Percentiles rank a stretch among this genome's conserved stretches.
Conservation (phyloP, 345 rosid genomes). For the Sonneratia alba region DNA sequence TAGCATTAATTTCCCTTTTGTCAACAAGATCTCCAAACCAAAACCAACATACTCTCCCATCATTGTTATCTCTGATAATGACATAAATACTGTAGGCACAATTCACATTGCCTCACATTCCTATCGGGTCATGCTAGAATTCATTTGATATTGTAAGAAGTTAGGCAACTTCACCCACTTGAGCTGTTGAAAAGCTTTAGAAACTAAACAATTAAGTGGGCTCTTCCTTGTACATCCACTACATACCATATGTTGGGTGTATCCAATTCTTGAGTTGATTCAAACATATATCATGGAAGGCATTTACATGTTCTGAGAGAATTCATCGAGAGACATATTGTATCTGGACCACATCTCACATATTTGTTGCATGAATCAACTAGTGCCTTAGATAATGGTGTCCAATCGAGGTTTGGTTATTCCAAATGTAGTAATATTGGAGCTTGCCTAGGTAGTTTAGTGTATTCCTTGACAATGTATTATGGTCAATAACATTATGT, state of each 20-base stretch:
- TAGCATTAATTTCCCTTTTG: no score
- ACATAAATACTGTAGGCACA: neutral
- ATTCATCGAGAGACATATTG: slow-evolving; percentile 7
- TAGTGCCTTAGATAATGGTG: neutral
- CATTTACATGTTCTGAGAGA: slow-evolving; percentile 13
- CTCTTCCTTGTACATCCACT: slow-evolving; percentile 19
- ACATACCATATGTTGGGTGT: slow-evolving; percentile 5
- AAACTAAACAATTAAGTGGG: slow-evolving; percentile 7
- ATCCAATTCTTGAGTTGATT: slow-evolving; percentile 9
- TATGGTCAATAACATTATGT: no score
- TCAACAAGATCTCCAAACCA: slow-evolving; percentile 9
- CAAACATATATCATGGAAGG: slow-evolving; percentile 18
- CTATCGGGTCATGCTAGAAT: neutral
- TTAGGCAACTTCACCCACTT: slow-evolving; percentile 16
- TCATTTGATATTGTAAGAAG: neutral
- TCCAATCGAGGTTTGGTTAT: neutral
- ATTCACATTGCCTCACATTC: slow-evolving; percentile 3
- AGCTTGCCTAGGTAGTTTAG: neutral
- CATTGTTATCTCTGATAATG: neutral
- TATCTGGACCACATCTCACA: slow-evolving; percentile 6
- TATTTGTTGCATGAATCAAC: slow-evolving; percentile 8
- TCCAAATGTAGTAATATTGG: neutral
- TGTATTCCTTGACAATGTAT: no score
- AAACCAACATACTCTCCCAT: neutral
- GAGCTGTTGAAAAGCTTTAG: neutral